Base-by-base conservation (phyloP, 805 yeast genomes). In the Monosporozyma yasuniensis region DNA sequence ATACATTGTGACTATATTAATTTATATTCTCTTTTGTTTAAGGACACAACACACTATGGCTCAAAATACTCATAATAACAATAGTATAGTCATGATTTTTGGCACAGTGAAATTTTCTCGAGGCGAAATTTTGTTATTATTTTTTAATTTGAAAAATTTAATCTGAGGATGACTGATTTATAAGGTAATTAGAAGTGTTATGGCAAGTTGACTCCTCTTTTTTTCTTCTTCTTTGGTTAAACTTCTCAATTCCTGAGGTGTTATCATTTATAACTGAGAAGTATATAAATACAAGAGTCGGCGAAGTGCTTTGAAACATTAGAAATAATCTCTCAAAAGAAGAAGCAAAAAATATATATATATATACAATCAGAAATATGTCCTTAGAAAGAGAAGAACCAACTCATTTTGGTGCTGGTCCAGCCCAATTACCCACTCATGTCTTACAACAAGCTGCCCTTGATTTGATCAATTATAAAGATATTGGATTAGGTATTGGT, bases 381-480 rank as follows among this genome's bases (percentile, higher is more conserved):
- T 32, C 49, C 7, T 47, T 82, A 48, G 75, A 78, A 44, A 79
- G 91, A 72, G 81, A 75, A 65, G 82, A 81, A 61, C 88, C 89
- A 50, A 72, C 79, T 61, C 87, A 93, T 66, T 93, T 88, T 61
- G 99, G 98, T 50, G 98, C 99, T n/a, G 99, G 99, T 12, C 99
- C 99, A 46, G 99, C 99, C 1, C 76, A 83, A 47, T 74, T 93
- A 42, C 97, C 98, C 32, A 81, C 91, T 3, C 62, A 69, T 3
- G 98, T 91, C 2, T 76, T 93, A 49, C 83, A 87, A 69, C 83
- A 87, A 70, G 96, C 97, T 4, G 95, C 97, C 1, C 64, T 67
- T 30, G 98, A 93, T 65, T 73, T 93, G 55, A 65, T 93, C 53
- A 79, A 81, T 61, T 93, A 79, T 68, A 72, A 84, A 49, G 74